Base-by-base conservation (phyloP, 2,329 filamentous ascomycete species). In the Nemania serpens region DNA sequence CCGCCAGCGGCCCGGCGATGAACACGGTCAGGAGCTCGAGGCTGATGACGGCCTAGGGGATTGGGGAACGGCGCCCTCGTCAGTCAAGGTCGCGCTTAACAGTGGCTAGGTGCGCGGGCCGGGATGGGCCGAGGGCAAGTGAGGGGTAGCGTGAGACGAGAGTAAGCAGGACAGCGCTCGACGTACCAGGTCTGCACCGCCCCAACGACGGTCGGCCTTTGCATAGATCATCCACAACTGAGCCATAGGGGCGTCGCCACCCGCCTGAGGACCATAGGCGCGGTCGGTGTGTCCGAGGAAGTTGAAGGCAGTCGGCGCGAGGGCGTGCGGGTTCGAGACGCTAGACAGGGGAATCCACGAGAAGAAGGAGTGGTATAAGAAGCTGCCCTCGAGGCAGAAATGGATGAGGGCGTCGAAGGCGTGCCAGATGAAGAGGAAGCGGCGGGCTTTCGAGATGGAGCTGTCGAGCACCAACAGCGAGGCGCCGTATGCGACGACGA, bases 311-410 rank as follows among this genome's bases (percentile, higher is more conserved):
- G 82, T 81, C 36, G 81, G 79, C 63, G 82, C 82, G 55, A 78
- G 70, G 58, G 73, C 71, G 58, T 70, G 64, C 29, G 73, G 71
- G 67, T 75, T 76, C 20, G 71, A 66, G 33, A 78, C 66, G 50
- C 70, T 62, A 20, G 72, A 70, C 13, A 76, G 62, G 4, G 77
- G 74, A 7, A 81, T 70, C 73, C 76, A 81, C 10, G 78, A 80
- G 82, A 93, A 94, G 83, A 98, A 96, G 80, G 91, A 96, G 78
- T 96, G 91, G 82, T 93, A 97, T 22, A 97, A 86, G 77, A 92
- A 98, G 71, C 87, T 89, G 55, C 92, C 93, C 79, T 98, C 94
- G 74, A 98, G 90, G 74, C 92, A 81, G 76, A 96, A 87, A 79
- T 99, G 95, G 71, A 93, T 94, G 45, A 97, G 84, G 34, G 91